Percentiles rank a stretch among this genome's conserved stretches.
Evolutionary conservation across 2,329 filamentous ascomycete genomes (phyloP).

Genomic region (Fusarium camptoceras): DNA sequence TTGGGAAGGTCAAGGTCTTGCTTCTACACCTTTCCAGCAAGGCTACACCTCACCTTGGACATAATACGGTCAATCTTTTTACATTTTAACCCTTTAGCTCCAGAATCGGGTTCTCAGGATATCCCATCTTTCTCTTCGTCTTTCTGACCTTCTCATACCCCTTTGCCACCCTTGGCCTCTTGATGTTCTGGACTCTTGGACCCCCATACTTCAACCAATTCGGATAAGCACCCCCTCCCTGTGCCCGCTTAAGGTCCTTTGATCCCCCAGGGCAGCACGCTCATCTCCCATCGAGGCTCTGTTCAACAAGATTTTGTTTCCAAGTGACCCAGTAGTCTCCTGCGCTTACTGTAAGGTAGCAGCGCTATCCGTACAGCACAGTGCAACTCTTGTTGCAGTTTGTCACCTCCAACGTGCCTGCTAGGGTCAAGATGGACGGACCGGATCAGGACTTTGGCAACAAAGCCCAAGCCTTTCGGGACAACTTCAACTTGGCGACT

Average conservation of each 20-base stretch:
- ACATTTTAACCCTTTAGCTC: not conserved
- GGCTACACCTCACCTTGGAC: not conserved
- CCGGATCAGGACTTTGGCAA: not conserved
- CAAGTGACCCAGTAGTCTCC: not conserved
- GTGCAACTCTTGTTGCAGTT: not conserved
- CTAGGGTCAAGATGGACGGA: slow-evolving; percentile 22
- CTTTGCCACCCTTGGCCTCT: slow-evolving; percentile 8
- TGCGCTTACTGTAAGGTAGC: not conserved
- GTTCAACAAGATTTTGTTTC: not conserved
- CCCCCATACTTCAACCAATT: not conserved
- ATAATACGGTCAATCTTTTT: not conserved
- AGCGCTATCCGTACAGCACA: not conserved
- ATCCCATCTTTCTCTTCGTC: not conserved
- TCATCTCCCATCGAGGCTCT: slow-evolving; percentile 3
- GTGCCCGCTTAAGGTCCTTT: not conserved
- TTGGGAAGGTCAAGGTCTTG: not conserved
- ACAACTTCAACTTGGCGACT: not conserved
- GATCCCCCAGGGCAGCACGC: not conserved
- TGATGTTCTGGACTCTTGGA: slow-evolving; percentile 4
- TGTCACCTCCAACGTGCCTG: not conserved
- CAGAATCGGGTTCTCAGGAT: not conserved
- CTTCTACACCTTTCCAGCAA: slow-evolving; percentile 10
- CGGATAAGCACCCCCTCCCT: slow-evolving; percentile 10
- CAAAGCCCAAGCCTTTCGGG: not conserved
- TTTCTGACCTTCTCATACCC: not conserved